Percentiles rank a stretch among this genome's conserved stretches.
phyloP scores from a whole-genome alignment of 2,329 filamentous ascomycete species.

The Neurospora crassa region DNA sequence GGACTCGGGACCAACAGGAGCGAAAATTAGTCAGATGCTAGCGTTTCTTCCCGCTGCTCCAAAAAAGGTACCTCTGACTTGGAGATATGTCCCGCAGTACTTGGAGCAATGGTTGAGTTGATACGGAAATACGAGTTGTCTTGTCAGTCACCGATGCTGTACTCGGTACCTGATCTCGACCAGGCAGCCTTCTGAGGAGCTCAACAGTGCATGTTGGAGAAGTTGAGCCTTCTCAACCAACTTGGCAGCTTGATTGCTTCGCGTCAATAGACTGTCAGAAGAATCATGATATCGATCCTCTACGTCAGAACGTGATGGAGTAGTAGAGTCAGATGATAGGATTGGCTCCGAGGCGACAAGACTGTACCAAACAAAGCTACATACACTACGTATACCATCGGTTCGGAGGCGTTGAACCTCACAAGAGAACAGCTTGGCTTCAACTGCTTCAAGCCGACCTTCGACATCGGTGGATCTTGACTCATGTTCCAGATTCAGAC shows the following conservation, averaged over 20 bases:
- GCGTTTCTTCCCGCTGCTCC: slow-evolving; percentile 1
- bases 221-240: background rate
- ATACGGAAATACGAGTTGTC: background rate
- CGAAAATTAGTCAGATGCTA: slow-evolving; percentile 7
- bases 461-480: background rate
- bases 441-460: background rate
- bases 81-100: background rate
- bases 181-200: background rate
- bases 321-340: background rate
- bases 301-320: background rate
- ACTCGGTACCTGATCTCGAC: background rate
- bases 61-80: background rate
- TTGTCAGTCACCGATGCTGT: background rate
- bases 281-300: background rate
- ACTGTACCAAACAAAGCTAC: background rate
- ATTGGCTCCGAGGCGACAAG: background rate
- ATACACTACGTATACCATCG: background rate
- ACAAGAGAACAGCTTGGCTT: background rate
- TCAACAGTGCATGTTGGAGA: background rate
- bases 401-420: background rate
- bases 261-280: background rate
- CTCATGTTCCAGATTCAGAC: background rate
- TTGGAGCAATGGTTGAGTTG: background rate
- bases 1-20: slow-evolving; percentile 12
- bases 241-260: background rate